Base-by-base conservation (phyloP, 768 basidiomycete species). In the Termitomyces sp. region DNA sequence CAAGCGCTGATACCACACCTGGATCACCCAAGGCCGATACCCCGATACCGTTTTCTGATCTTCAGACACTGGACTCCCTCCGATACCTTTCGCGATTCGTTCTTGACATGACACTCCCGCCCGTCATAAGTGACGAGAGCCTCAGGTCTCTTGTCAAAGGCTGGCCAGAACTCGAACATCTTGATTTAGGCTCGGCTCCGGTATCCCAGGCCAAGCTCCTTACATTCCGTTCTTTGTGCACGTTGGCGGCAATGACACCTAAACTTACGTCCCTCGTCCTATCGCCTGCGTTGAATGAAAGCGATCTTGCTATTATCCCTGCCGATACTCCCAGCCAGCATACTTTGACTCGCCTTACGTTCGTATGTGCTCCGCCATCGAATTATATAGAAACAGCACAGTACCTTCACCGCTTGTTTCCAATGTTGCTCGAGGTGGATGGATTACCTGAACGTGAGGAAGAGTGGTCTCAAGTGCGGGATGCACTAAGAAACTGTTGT, bases 151-250 rank as follows among this genome's bases (percentile, higher is more conserved):
- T 83, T 42, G 60, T 72, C 18, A 67, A 60, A 7, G 80, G 76
- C 74, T 81, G 81, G 81, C 81, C 80, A 16, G 58, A 65, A 42
- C 71, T 83, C 6, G 65, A 71, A 9, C 69, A 72, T 48, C 74
- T 83, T 34, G 75, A 81, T 57, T 58, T 83, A 12, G 78, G 78
- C 1, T 63, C 67, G 2, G 44, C 54, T 65, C 24, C 69, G 13
- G 68, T 54, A 20, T 59, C 44, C 7, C 27, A 46, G 34, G 57
- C 60, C 48, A 58, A 53, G n/a, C 63, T 66, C 15, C 63, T 73
- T 33, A 75, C 74, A 0, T 59, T 67, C 0, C 68, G 63, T 20
- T 69, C 70, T 8, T 64, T 78, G 44, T 49, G 56, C 8, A 54
- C 60, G 4, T 61, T 75, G 51, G 69, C 76, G 16, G 56, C 52